Evolutionary conservation across 2,329 filamentous ascomycete species (phyloP), one percentile per base, ranked within the genome.

Genomic region (Tolypocladium guangdongense): DNA sequence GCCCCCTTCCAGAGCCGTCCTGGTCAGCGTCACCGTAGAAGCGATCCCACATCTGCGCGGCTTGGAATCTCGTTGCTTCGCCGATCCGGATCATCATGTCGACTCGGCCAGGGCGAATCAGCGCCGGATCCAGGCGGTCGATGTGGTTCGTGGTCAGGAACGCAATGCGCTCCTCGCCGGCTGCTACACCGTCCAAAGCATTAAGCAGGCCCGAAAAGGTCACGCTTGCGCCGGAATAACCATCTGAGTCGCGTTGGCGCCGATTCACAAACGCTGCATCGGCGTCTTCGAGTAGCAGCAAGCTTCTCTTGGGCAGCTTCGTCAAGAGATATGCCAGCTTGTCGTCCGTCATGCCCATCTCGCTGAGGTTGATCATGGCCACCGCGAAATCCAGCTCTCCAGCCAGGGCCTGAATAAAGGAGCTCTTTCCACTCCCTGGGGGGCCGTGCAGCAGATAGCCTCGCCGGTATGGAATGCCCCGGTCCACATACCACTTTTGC

Each of bases 81-180:
- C 91, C 92, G 49, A 99, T 86, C 52, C 89, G 82, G 4, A 95
- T 81, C 60, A 89, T 93, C 86, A 97, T 87, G 69, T 99, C 93
- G 1, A 99, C 90, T 49, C 93, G 81, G 0, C 93, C 93, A 0
- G 93, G 93, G 27, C 93, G 80, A 49, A 97, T 89, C 43, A 99
- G 72, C 4, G 93, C 93, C 56, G 90, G 86, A 63, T 96, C 90
- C 2, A 97, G 78, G 41, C 89, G 81, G 59, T 96, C 90, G 38
- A 96, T 83, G 64, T 96, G 90, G 64, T 99, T 99, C 22, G 92
- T 95, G 2, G 93, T 99, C 57, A 95, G 76, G 69, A 99, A 96
- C 1, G 95, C 84, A 57, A 99, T 88, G 52, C 93, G 82, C 73
- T 97, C 92, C 67, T 97, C 93, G 14, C 90, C 89, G 51, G 91